Conservation (phyloP, 345 rosid species). For the Pelargonium nanum region DNA sequence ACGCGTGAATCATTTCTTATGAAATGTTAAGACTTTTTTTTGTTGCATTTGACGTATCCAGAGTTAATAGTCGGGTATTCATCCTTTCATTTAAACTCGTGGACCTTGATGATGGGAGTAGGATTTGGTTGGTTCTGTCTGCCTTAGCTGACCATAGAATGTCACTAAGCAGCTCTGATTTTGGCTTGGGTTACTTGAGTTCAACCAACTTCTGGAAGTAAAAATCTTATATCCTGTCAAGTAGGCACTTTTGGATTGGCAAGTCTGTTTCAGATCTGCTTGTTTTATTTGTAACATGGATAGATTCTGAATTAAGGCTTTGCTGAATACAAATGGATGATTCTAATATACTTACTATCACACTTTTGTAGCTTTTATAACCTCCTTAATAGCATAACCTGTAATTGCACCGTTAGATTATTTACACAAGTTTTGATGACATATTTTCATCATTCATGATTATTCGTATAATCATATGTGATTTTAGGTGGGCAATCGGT, state of each 20-base stretch:
- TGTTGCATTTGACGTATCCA: background rate
- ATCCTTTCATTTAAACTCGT: background rate
- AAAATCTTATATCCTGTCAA: background rate
- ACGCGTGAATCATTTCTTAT: background rate
- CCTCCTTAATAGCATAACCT: slow-evolving; percentile 1
- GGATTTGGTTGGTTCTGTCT: slow-evolving; percentile 1
- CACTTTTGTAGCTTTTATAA: background rate
- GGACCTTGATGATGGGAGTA: background rate
- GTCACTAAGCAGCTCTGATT: background rate
- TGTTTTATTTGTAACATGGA: background rate
- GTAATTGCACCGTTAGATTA: background rate
- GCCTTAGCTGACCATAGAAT: background rate
- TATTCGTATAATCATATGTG: background rate
- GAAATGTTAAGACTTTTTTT: background rate
- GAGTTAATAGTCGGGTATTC: background rate
- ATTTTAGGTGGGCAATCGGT: slow-evolving; percentile 81
- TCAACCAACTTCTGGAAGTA: slow-evolving; percentile 2
- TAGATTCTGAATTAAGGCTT: background rate
- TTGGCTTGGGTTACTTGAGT: background rate
- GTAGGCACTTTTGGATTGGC: background rate
- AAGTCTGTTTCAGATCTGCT: background rate
- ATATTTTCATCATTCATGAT: background rate
- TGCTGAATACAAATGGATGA: background rate
- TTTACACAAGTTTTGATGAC: background rate
- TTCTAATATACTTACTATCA: background rate